Evolutionary conservation across 805 yeast genomes (phyloP).

Genomic region (Schizosaccharomyces osmophilus): DNA sequence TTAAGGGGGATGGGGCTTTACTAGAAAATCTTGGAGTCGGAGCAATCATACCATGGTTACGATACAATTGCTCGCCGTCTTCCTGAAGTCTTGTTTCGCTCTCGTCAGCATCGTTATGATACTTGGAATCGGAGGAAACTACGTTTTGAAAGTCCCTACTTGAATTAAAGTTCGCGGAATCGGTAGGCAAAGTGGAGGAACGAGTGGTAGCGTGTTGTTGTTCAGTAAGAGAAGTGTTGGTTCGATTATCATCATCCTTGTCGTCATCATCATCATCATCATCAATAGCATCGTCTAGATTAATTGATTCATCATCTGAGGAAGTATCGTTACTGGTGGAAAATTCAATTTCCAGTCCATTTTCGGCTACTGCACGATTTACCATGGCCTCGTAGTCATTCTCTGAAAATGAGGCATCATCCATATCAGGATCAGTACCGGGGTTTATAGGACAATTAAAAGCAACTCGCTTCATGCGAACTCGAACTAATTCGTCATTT

Average conservation of each 20-base stretch:
- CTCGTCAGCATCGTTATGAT: conserved; percentile 43
- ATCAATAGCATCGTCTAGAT: background rate
- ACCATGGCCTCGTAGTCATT: background rate
- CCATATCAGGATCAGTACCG: background rate
- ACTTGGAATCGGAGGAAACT: background rate
- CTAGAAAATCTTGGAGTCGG: too few relatives aligned
- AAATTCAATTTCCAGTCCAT: background rate
- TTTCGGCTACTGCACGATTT: background rate
- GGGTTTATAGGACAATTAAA: background rate
- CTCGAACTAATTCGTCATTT: background rate
- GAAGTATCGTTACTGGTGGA: background rate
- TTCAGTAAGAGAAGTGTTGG: too few relatives aligned
- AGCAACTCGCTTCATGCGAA: background rate
- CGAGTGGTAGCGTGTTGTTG: too few relatives aligned
- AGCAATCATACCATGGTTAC: too few relatives aligned
- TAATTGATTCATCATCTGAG: background rate
- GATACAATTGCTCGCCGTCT: conserved; percentile 24
- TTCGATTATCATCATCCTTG: too few relatives aligned
- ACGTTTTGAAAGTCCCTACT: too few relatives aligned
- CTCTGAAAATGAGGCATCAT: background rate
- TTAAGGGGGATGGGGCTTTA: too few relatives aligned
- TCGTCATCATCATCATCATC: too few relatives aligned
- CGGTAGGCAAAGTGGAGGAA: too few relatives aligned
- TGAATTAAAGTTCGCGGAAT: too few relatives aligned
- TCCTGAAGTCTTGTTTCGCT: conserved; percentile 86